Percentiles rank a stretch among this genome's conserved stretches.
These are phyloP conservation scores for Ceratocystis cubensis DNA, from an alignment of 2,329 filamentous ascomycete species.

Conservation along the genomic window DNA sequence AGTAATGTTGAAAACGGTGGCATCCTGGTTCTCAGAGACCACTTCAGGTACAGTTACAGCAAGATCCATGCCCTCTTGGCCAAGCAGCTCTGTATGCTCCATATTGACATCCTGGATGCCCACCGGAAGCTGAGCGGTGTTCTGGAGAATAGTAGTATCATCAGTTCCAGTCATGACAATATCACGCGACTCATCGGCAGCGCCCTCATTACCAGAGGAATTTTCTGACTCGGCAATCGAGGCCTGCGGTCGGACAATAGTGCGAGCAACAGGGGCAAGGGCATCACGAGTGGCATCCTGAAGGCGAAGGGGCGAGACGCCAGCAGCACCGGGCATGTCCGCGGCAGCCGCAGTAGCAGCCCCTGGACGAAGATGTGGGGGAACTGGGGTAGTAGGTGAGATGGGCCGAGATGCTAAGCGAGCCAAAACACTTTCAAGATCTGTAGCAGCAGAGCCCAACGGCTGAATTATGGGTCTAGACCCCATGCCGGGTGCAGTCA, in stretches of 20 bases:
- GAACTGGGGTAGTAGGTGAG: slow-evolving; percentile 18
- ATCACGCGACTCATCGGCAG: slow-evolving; percentile 64
- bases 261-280: slow-evolving; percentile 36
- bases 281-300: background rate
- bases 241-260: slow-evolving; percentile 34
- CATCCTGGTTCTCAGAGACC: slow-evolving; percentile 72
- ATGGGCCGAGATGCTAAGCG: slow-evolving; percentile 16
- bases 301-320: background rate
- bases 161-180: slow-evolving; percentile 67
- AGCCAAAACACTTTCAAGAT: background rate
- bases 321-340: slow-evolving; percentile 31
- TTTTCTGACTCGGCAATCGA: slow-evolving; percentile 65
- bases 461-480: slow-evolving; percentile 10
- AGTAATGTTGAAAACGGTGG: slow-evolving; percentile 87
- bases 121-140: slow-evolving; percentile 58
- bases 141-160: slow-evolving; percentile 32
- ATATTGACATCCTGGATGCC: slow-evolving; percentile 72
- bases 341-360: slow-evolving; percentile 80
- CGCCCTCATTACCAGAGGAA: slow-evolving; percentile 67
- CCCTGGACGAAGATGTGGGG: slow-evolving; percentile 35
- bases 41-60: slow-evolving; percentile 62
- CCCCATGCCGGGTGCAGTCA: slow-evolving; percentile 18
- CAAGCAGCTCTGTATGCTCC: slow-evolving; percentile 53
- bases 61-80: slow-evolving; percentile 44
- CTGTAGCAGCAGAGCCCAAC: slow-evolving; percentile 10